Evolutionary conservation across 345 rosid genomes (phyloP), one percentile per base, ranked within the genome.

Genomic region (Sonneratia alba): DNA sequence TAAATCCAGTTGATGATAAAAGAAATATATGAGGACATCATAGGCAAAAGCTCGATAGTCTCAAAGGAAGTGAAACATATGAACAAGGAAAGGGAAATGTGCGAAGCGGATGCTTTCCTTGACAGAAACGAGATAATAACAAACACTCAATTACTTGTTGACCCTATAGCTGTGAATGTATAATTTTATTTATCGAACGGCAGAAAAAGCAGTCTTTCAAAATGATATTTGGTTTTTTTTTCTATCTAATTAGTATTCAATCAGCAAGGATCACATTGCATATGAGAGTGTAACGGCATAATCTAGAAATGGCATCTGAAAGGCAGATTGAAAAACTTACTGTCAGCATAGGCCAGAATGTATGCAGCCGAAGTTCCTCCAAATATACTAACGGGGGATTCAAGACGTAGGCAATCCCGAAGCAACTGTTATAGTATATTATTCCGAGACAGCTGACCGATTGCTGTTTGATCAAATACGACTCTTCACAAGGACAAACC

Each of bases 401-500:
- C 97, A 55, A 91, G 73, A 72, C 97, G 90, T 61, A 95, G 79
- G 70, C n/a, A 90, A 85, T 62, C 96, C 99, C 73, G n/a, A n/a
- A 95, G 76, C 66, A 78, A 78, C 86, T 2, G 78, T 66, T 66
- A 72, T 36, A 95, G 79, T 95, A 95, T 67, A 92, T 89, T 92
- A 75, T 95, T 95, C 97, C 99, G n/a, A 95, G 80, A 79, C 71
- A 27, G 96, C 96, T 6, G 99, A 79, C 99, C 99, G 90, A n/a
- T n/a, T n/a, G 78, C 85, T 3, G 99, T 92, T 80, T 95, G 97
- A 77, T 95, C 97, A 63, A 90, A 90, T 7, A 37, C 91, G 14
- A 90, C 97, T 86, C n/a, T 90, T 95, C 14, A 63, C 99, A 59
- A 97, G 99, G 83, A 95, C 94, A 73, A 89, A 96, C 99, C 99